A percentile compares a stretch with the other conserved stretches of the same genome.
Evolutionary conservation across 2,329 filamentous ascomycete species (phyloP).

Genomic region (Microsporum ferrugineum): DNA sequence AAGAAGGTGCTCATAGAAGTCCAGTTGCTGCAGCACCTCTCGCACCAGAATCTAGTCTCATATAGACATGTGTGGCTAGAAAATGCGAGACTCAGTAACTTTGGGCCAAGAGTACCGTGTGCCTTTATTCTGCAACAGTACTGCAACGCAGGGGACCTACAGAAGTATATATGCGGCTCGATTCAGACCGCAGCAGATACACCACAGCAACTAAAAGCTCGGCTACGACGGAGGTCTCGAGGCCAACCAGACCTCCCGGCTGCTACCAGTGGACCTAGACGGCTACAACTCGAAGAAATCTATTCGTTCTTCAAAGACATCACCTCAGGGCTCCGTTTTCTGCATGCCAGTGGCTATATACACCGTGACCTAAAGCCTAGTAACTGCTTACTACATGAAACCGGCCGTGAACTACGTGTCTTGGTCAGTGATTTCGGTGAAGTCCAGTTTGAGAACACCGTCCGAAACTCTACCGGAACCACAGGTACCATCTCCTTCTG

Average conservation of each 20-base stretch:
- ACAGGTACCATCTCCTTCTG: conserved; percentile 97
- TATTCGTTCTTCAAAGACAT: conserved; percentile 96
- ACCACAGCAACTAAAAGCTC: conserved; percentile 79
- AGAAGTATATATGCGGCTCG: conserved; percentile 71
- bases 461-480: conserved; percentile 78
- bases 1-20: conserved; percentile 92
- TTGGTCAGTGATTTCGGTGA: conserved; percentile 97
- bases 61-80: conserved; percentile 98
- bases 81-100: conserved; percentile 69
- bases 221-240: conserved; percentile 69
- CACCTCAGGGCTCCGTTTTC: conserved; percentile 76
- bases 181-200: conserved; percentile 48
- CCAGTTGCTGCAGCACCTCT: conserved; percentile 78
- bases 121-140: conserved; percentile 97
- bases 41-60: conserved; percentile 88
- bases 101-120: conserved; percentile 83
- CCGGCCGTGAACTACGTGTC: conserved; percentile 59
- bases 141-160: conserved; percentile 85
- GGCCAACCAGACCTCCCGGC: conserved; percentile 56
- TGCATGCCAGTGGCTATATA: conserved; percentile 86
- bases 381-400: conserved; percentile 80
- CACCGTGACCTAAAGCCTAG: conserved; percentile 93
- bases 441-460: conserved; percentile 71
- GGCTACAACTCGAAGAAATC: conserved; percentile 74
- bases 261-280: conserved; percentile 42